These are phyloP conservation scores for Nicotiana undulata DNA, from an alignment of 257 asterid species.

Conservation along the genomic window DNA sequence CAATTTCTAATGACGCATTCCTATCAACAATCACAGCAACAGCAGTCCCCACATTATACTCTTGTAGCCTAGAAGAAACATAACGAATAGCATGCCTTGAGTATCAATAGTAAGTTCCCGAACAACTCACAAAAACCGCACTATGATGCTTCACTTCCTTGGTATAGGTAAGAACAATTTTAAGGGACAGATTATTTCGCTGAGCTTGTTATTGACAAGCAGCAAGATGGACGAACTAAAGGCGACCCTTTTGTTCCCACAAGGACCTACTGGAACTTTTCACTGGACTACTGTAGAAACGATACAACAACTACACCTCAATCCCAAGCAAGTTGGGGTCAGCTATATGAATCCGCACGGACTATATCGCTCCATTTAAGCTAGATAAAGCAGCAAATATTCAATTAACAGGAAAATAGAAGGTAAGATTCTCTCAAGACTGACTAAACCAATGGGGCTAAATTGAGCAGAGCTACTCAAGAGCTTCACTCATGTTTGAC, in stretches of 20 bases:
- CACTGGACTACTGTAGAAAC: too few species aligned
- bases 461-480: neutral
- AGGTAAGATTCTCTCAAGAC: neutral
- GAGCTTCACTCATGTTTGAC: neutral
- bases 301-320: too few species aligned
- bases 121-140: neutral
- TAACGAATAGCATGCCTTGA: neutral
- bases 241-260: neutral
- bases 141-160: neutral
- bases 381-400: too few species aligned
- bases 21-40: conserved; percentile 67
- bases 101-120: neutral
- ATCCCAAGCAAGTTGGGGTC: too few species aligned
- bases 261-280: neutral
- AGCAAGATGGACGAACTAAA: neutral
- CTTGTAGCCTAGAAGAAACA: conserved; percentile 49
- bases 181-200: neutral
- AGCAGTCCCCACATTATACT: conserved; percentile 57
- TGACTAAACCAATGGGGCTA: neutral
- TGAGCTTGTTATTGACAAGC: neutral
- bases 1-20: conserved; percentile 51
- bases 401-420: too few species aligned
- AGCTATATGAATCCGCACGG: too few species aligned
- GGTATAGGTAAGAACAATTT: neutral
- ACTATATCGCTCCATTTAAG: too few species aligned